Conservation (phyloP, 1,284 basidiomycete genomes). For the Cutaneotrichosporon daszewskae region DNA sequence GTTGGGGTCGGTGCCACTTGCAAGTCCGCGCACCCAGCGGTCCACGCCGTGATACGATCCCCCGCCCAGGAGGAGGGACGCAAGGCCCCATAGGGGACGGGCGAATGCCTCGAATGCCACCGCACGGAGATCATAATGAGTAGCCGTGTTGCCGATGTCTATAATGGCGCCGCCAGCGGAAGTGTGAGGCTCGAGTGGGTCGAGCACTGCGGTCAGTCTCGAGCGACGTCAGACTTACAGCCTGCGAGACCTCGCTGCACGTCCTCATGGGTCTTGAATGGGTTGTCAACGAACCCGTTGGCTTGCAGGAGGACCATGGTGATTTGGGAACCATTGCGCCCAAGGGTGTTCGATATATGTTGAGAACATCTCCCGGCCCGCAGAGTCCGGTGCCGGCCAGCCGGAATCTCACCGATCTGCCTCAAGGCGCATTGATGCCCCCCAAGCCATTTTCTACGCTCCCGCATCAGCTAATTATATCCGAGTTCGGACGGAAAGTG, state of each 20-base stretch:
- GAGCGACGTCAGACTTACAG: conserved; percentile 22
- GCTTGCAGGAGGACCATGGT: conserved; percentile 26
- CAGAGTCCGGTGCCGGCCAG: no score
- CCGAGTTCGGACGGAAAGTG: no score
- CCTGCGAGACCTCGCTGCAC: conserved; percentile 55
- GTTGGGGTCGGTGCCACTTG: conserved; percentile 60
- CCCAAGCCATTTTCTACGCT: no score
- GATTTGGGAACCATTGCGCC: no score
- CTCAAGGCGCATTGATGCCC: no score
- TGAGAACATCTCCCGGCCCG: no score
- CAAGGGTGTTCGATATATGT: no score
- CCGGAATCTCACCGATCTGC: no score
- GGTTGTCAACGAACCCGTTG: conserved; percentile 50
- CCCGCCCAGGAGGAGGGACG: conserved; percentile 61
- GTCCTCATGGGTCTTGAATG: conserved; percentile 57
- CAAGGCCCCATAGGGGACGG: conserved; percentile 68
- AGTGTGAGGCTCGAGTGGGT: conserved; percentile 62
- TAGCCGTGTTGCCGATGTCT: conserved; percentile 64
- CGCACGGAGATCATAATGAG: conserved; percentile 67
- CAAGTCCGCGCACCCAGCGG: conserved; percentile 62
- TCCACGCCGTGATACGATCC: conserved; percentile 53
- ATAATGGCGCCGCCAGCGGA: conserved; percentile 66
- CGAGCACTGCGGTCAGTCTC: conserved; percentile 50
- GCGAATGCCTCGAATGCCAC: conserved; percentile 71
- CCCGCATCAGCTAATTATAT: no score